Evolutionary conservation across 1,284 basidiomycete species (phyloP), one percentile per base, ranked within the genome.

Genomic region (Microbotryum saponariae): DNA sequence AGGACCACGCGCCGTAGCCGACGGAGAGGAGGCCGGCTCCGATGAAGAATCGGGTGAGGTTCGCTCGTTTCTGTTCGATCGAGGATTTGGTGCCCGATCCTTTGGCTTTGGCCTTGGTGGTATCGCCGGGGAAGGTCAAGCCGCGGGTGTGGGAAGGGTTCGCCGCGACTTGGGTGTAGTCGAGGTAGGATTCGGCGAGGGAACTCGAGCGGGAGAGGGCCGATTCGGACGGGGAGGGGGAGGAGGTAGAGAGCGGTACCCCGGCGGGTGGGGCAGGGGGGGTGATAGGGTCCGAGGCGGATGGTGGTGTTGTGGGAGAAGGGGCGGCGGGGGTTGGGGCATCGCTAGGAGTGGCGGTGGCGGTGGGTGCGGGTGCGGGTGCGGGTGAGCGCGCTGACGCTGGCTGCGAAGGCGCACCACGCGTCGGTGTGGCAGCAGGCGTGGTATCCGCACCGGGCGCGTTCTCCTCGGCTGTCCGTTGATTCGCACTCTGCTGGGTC

Each of bases 1-100:
- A 65, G 49, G 73, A 71, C 61, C 66, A 72, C 6, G 65, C 68
- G 10, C 65, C 62, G 9, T 68, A 63, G 12, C 64, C 70, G 1
- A 70, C 29, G 1, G 72, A 72, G 12, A 65, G 62, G 25, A 73
- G 46, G 1, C 69, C 64, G 21, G 67, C 56, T 10, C 59, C 66
- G 4, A 65, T 54, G 6, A 72, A 58, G 12, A 73, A 23, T 5
- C 73, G 61, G 18, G 65, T 65, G 20, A 72, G 63, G 52, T 70
- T 65, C 56, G 70, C 67, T 23, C 75, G 66, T 60, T 71, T 71
- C 61, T 71, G 70, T 51, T 77, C 76, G 60, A 72, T 74, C 42
- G 73, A 74, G 16, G 73, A 73, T 63, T 74, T 72, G 48, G 66
- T 64, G 10, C 37, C 9, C 8, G 71, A 64, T 1, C 71, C 72